Conservation (phyloP, 495 filamentous ascomycete genomes). For the Neurospora intermedia region DNA sequence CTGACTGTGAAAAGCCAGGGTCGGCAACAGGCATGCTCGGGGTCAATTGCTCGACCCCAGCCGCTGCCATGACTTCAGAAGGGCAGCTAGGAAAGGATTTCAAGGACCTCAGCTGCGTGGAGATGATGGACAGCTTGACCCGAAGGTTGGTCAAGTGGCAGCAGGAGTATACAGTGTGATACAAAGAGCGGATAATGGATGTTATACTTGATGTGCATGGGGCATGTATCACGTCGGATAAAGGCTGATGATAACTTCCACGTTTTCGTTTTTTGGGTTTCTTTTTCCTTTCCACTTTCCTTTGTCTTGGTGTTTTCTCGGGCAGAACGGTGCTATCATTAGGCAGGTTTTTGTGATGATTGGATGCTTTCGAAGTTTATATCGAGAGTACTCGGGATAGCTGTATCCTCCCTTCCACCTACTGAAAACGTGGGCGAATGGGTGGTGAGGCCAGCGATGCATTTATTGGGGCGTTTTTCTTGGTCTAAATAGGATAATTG, state of each 20-base stretch:
- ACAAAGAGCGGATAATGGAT: not conserved
- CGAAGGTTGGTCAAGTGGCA: constrained; percentile 71
- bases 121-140: constrained; percentile 77
- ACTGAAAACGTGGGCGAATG: not conserved
- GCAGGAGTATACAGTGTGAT: constrained; percentile 38
- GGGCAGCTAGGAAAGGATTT: constrained; percentile 40
- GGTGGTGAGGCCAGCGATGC: not conserved
- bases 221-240: not conserved
- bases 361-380: not conserved
- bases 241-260: not conserved
- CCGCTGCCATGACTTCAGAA: not conserved
- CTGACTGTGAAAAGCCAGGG: constrained; percentile 1
- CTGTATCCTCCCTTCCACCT: not conserved
- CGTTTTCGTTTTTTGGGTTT: not conserved
- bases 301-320: not conserved
- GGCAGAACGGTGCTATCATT: not conserved
- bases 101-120: constrained; percentile 55
- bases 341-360: not conserved
- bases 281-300: not conserved
- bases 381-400: not conserved
- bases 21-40: not conserved
- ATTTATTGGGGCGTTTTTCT: not conserved
- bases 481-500: not conserved
- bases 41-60: constrained; percentile 1
- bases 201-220: not conserved